Conservation (phyloP, 1,284 basidiomycete genomes). For the Heterobasidion irregulare region DNA sequence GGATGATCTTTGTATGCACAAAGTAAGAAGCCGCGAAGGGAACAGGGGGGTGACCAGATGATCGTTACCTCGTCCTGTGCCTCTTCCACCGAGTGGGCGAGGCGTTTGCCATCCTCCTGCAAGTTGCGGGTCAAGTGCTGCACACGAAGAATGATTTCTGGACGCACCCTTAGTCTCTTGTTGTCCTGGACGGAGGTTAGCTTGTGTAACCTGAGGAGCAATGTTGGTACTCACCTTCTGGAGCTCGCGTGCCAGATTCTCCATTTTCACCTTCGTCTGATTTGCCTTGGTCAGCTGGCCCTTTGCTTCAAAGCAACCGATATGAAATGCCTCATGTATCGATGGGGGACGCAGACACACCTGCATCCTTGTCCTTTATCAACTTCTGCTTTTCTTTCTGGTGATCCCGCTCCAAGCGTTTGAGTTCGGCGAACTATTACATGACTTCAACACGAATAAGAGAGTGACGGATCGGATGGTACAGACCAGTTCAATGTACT, state of each 20-base stretch:
- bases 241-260: conserved; percentile 74
- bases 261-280: conserved; percentile 81
- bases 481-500: conserved; percentile 75
- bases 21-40: conserved; percentile 3
- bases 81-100: conserved; percentile 71
- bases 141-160: conserved; percentile 4
- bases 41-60: conserved; percentile 1
- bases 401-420: conserved; percentile 74
- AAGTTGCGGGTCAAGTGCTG: conserved; percentile 12
- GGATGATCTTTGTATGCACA: conserved; percentile 40
- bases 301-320: conserved; percentile 45
- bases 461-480: background rate
- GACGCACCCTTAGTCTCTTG: conserved; percentile 68
- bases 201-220: conserved; percentile 9
- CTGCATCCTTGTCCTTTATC: conserved; percentile 79
- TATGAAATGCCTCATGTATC: conserved; percentile 6
- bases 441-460: background rate
- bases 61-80: conserved; percentile 65
- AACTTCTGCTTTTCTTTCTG: conserved; percentile 84
- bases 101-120: conserved; percentile 75
- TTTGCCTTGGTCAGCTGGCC: conserved; percentile 76
- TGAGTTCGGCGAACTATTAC: conserved; percentile 71
- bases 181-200: conserved; percentile 50
- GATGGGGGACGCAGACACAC: conserved; percentile 29
- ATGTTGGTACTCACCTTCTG: conserved; percentile 54